Evolutionary conservation across 1,284 basidiomycete genomes (phyloP).

Genomic region (Stygiomarasmius scandens): DNA sequence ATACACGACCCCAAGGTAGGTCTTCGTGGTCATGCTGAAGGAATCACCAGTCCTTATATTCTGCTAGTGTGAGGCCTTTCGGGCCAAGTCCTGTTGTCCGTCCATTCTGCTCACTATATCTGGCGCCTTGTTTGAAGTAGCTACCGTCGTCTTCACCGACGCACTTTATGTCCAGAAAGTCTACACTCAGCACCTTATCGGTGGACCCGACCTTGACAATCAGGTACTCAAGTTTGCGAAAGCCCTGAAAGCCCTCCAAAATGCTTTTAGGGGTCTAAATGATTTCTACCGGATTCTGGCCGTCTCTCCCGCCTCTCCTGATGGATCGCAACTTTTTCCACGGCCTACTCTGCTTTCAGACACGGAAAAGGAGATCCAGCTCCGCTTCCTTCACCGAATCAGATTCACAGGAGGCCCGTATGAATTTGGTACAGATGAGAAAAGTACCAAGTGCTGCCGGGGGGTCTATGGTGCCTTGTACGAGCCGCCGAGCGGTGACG

Average conservation of each 20-base stretch:
- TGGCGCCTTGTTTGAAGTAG: slow-evolving; percentile 7
- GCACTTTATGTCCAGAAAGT: slow-evolving; percentile 4
- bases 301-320: neutral
- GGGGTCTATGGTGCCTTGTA: no score
- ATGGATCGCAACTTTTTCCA: no score
- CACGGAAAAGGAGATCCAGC: no score
- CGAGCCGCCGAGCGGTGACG: no score
- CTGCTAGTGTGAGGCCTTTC: slow-evolving; percentile 4
- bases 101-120: slow-evolving; percentile 11
- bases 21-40: slow-evolving; percentile 1
- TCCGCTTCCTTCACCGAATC: no score
- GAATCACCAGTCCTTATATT: neutral
- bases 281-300: slow-evolving; percentile 8
- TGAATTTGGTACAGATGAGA: no score
- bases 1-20: neutral
- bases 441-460: no score
- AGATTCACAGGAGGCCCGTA: no score
- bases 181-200: slow-evolving; percentile 8
- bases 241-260: neutral
- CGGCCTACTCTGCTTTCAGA: no score
- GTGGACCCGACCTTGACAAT: slow-evolving; percentile 3
- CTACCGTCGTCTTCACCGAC: slow-evolving; percentile 8
- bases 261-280: slow-evolving; percentile 7
- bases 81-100: slow-evolving; percentile 3
- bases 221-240: slow-evolving; percentile 7